These are phyloP conservation scores for Lunularia cruciata DNA, from an alignment of 225 moss, liverwort and hornwort genomes.

Conservation along the genomic window DNA sequence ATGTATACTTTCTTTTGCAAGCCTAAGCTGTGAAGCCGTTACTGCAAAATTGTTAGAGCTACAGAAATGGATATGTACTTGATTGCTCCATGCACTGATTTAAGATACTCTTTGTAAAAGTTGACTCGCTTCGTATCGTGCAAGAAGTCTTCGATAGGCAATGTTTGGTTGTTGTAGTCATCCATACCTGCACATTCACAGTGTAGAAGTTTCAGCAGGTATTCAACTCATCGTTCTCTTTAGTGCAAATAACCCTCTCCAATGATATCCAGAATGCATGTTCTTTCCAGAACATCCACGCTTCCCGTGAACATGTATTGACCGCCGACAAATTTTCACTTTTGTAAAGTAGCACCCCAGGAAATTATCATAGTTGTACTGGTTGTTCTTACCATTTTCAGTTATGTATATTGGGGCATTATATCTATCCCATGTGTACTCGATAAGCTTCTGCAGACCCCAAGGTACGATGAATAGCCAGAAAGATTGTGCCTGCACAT, in stretches of 20 bases:
- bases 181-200: slow-evolving; percentile 64
- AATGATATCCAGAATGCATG: no score
- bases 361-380: no score
- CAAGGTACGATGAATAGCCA: slow-evolving; percentile 64
- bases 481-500: slow-evolving; percentile 50
- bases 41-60: no score
- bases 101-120: slow-evolving; percentile 58
- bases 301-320: no score
- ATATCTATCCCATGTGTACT: slow-evolving; percentile 54
- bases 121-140: slow-evolving; percentile 50
- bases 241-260: no score
- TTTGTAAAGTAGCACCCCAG: no score
- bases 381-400: slow-evolving; percentile 55
- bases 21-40: no score
- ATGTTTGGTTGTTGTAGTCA: slow-evolving; percentile 25
- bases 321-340: no score
- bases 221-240: no score
- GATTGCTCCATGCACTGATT: slow-evolving; percentile 52
- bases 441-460: slow-evolving; percentile 53
- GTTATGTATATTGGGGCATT: slow-evolving; percentile 58
- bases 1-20: no score
- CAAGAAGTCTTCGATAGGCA: slow-evolving; percentile 38
- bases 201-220: not conserved
- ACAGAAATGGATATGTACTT: no score
- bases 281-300: no score